Evolutionary conservation across 176 grass and related monocot genomes (phyloP), one percentile per base, ranked within the genome.

Genomic region (Miscanthus lutarioriparius): DNA sequence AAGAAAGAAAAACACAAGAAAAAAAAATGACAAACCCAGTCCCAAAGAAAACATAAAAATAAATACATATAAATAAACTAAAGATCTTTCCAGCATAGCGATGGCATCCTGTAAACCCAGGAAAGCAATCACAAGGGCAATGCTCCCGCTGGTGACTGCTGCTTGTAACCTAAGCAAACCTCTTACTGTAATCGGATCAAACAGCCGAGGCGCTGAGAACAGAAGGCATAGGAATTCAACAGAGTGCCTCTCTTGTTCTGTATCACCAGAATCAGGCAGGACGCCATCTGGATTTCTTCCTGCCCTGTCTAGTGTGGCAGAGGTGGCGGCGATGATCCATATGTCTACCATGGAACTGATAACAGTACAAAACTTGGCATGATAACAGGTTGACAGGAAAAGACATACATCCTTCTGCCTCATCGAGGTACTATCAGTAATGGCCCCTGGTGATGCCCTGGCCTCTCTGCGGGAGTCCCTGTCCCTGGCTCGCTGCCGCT

Each of bases 351-450:
- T 82, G 80, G 83, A 75, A 86, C 71, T 70, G 27, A 85, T 51
- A 45, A 70, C 26, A 86, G 83, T 95, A 92, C 93, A 92, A 23
- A 84, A 88, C 80, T 70, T 89, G 84, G 73, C 59, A 90, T 87
- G 80, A 79, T 90, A 79, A 91, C 66, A 59, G 78, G 72, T 86
- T 67, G 78, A 91, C 88, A 88, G 88, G 87, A 88, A 86, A 83
- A 67, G 56, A 94, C 90, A 85, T 93, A 90, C 92, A 93, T 82
- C 89, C 85, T 86, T 89, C 75, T 54, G 68, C 83, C 86, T 88
- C 79, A 91, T 80, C 27, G 89, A 79, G 67, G 87, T 72, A 88
- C 73, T 73, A 87, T 91, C 83, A 74, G 72, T 88, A 82, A 80
- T 58, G 47, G 75, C 83, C 35, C 67, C 88, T 64, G 81, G 80